These are phyloP conservation scores for Nakataea oryzae DNA, from an alignment of 2,329 filamentous ascomycete species.

Conservation along the genomic window DNA sequence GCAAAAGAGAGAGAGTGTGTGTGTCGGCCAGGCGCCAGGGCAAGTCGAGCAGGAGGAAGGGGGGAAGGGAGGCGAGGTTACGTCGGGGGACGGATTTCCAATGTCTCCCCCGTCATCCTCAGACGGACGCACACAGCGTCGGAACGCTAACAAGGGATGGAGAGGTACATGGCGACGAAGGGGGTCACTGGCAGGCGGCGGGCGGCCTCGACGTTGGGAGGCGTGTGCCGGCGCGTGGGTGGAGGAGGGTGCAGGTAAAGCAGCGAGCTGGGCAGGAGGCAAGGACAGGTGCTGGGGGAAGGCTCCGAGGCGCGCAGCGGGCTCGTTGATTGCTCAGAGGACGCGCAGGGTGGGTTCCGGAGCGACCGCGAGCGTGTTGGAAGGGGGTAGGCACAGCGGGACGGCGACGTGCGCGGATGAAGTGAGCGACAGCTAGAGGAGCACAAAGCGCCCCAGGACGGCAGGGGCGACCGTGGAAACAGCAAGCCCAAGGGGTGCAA, in stretches of 20 bases:
- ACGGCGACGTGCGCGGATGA: neutral
- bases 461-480: neutral
- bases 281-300: conserved; percentile 31
- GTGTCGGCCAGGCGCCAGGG: neutral
- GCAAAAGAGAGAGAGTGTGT: conserved; percentile 6
- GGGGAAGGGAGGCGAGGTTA: neutral
- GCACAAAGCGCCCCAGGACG: neutral
- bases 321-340: neutral
- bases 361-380: neutral
- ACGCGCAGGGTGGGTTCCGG: neutral
- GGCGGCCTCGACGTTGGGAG: neutral
- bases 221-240: neutral
- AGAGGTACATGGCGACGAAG: conserved; percentile 4
- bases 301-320: neutral
- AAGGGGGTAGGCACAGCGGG: neutral
- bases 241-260: conserved; percentile 15
- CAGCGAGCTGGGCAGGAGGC: conserved; percentile 18
- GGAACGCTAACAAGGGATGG: conserved; percentile 7
- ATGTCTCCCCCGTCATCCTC: neutral
- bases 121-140: conserved; percentile 1
- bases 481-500: neutral
- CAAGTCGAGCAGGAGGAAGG: conserved; percentile 4
- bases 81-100: neutral
- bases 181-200: neutral
- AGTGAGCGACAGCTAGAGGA: neutral